Conservation (phyloP, 805 yeast genomes). For the Yarrowia osloensis region DNA sequence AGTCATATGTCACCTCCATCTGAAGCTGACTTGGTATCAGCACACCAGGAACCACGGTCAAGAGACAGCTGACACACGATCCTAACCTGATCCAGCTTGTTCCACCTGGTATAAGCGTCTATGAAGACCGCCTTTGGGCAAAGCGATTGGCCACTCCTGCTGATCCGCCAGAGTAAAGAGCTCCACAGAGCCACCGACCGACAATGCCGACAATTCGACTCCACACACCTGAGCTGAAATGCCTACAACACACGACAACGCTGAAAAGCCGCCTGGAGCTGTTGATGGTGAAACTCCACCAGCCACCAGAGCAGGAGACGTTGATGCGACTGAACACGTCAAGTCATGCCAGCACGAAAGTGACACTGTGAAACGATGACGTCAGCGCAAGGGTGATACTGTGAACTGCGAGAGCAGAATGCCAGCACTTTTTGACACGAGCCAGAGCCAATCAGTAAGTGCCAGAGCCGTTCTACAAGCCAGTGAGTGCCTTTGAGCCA, state of each 20-base stretch:
- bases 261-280: conserved; percentile 6
- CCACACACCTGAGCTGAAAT: not conserved
- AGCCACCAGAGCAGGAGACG: not conserved
- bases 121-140: not conserved
- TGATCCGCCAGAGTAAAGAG: not conserved
- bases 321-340: not conserved
- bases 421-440: not conserved
- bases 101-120: not conserved
- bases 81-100: not conserved
- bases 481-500: no score
- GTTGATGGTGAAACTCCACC: not conserved
- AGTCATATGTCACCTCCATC: not conserved
- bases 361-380: not conserved
- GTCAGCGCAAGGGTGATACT: not conserved
- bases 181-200: not conserved
- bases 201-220: not conserved
- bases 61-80: not conserved
- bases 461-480: no score
- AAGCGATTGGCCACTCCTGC: not conserved
- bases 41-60: not conserved
- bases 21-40: not conserved
- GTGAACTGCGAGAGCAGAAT: not conserved
- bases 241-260: not conserved
- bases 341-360: not conserved
- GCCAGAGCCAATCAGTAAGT: not conserved